Evolutionary conservation across 1,284 basidiomycete species (phyloP).

Genomic region (Puccinia polysora): DNA sequence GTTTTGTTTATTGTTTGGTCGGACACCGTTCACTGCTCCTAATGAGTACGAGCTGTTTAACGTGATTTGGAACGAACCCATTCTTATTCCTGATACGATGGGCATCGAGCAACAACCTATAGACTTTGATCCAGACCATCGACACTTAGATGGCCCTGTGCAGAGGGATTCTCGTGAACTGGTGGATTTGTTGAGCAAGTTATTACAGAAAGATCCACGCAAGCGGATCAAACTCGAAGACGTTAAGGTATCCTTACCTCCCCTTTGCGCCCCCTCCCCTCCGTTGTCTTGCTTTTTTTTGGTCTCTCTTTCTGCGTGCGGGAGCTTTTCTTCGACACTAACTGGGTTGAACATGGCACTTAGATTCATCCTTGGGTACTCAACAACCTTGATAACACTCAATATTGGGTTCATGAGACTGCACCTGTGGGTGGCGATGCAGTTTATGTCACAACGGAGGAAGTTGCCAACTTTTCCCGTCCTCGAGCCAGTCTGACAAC

Average conservation of each 20-base stretch:
- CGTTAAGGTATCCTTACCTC: slow-evolving; percentile 66
- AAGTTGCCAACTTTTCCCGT: slow-evolving; percentile 58
- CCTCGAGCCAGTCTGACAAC: slow-evolving; percentile 23
- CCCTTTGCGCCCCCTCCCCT: background rate
- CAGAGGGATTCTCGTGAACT: slow-evolving; percentile 62
- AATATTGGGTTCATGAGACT: slow-evolving; percentile 74
- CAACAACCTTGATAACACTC: slow-evolving; percentile 65
- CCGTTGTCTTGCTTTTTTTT: slow-evolving; percentile 19
- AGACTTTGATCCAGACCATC: slow-evolving; percentile 55
- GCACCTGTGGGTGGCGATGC: slow-evolving; percentile 62
- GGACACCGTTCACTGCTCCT: slow-evolving; percentile 64
- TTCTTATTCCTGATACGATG: slow-evolving; percentile 68
- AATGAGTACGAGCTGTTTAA: slow-evolving; percentile 78
- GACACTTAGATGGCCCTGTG: slow-evolving; percentile 50
- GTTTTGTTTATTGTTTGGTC: slow-evolving; percentile 88
- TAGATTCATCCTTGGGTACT: slow-evolving; percentile 69
- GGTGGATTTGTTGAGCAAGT: slow-evolving; percentile 66
- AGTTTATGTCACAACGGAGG: slow-evolving; percentile 70
- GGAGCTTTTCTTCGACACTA: background rate
- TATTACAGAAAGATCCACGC: slow-evolving; percentile 77
- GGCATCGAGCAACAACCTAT: slow-evolving; percentile 66
- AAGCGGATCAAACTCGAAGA: slow-evolving; percentile 75
- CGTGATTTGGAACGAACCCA: slow-evolving; percentile 74
- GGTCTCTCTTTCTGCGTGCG: slow-evolving; percentile 14
- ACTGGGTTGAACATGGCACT: background rate